phyloP scores from a whole-genome alignment of 352 stramenopile genomes.

The Phytophthora colocasiae region DNA sequence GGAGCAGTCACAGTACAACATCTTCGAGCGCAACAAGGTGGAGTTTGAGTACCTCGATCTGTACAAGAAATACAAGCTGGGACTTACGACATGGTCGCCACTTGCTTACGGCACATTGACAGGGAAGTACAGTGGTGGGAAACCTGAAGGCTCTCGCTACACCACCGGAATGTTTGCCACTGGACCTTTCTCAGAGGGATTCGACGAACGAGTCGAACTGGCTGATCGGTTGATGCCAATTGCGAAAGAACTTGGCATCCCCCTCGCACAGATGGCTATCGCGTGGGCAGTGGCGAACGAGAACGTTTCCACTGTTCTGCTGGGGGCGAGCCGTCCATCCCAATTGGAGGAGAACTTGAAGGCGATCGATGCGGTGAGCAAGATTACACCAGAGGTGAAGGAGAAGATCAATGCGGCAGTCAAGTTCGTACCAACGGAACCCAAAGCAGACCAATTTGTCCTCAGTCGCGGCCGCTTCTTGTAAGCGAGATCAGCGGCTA shows the following conservation, averaged over 20 bases:
- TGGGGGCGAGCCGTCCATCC: slow-evolving; percentile 43
- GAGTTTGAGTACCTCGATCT: slow-evolving; percentile 4
- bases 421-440: slow-evolving; percentile 4
- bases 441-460: not conserved
- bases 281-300: slow-evolving; percentile 50
- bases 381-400: slow-evolving; percentile 47
- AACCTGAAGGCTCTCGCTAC: slow-evolving; percentile 11
- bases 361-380: slow-evolving; percentile 38
- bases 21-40: slow-evolving; percentile 1
- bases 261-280: slow-evolving; percentile 38
- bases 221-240: slow-evolving; percentile 1
- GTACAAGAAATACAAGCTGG: slow-evolving; percentile 18
- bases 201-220: slow-evolving; percentile 1
- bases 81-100: slow-evolving; percentile 10
- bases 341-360: slow-evolving; percentile 25
- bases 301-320: slow-evolving; percentile 49
- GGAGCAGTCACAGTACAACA: slow-evolving; percentile 8
- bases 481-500: not conserved
- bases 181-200: not conserved
- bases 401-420: not conserved
- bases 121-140: slow-evolving; percentile 13
- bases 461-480: not conserved
- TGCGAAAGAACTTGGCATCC: slow-evolving; percentile 8
- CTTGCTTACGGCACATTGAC: slow-evolving; percentile 4
- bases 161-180: not conserved